Percentiles rank a stretch among this genome's conserved stretches.
These are phyloP conservation scores for Entamoeba moshkovskii DNA, from an alignment of 208 protist species.

Conservation along the genomic window DNA sequence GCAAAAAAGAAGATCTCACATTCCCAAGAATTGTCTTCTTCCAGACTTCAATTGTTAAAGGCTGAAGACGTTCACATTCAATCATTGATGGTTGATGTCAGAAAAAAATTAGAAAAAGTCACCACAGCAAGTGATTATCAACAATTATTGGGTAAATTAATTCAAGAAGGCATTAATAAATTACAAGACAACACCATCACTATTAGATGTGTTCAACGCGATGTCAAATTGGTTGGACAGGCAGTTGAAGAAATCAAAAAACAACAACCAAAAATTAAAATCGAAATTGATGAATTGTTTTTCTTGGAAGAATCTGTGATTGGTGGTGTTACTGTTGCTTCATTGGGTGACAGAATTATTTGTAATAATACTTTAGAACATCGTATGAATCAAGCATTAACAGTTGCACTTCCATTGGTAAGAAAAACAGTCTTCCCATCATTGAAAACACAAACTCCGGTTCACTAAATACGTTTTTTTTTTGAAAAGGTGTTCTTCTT, in stretches of 20 bases:
- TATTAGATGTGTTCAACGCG: background rate
- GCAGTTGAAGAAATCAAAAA: background rate
- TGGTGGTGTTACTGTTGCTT: background rate
- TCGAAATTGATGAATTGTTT: background rate
- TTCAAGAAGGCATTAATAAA: background rate
- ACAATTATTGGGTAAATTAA: background rate
- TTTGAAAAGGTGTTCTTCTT: no score
- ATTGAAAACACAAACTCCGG: background rate
- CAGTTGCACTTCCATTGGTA: background rate
- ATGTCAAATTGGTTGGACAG: background rate
- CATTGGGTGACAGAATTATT: background rate
- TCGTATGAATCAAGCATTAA: background rate
- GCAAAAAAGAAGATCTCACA: background rate
- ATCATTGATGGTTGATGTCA: background rate
- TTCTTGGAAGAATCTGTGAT: background rate
- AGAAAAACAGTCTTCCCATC: background rate
- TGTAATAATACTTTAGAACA: constrained; percentile 1
- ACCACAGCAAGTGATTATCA: background rate
- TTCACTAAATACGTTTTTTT: no score
- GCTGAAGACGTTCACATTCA: background rate
- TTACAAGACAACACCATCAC: background rate
- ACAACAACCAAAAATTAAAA: background rate
- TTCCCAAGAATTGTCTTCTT: background rate
- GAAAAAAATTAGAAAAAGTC: background rate
- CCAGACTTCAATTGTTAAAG: background rate